Conservation (phyloP, 176 grass and related monocot genomes). For the Triticum urartu region DNA sequence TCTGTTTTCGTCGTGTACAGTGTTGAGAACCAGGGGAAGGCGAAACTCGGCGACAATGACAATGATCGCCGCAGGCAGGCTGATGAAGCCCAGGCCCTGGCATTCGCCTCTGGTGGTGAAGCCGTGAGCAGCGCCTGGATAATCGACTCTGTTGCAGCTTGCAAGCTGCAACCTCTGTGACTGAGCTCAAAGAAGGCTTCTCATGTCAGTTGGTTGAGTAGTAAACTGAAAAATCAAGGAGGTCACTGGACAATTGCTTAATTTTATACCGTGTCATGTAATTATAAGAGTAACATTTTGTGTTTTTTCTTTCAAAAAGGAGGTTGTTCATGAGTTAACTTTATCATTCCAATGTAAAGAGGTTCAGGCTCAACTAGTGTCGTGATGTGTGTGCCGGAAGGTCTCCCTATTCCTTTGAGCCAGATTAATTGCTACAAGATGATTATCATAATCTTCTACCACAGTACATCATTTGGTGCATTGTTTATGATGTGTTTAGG, state of each 20-base stretch:
- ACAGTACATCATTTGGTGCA: too few species aligned
- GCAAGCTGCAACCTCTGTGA: constrained; percentile 50
- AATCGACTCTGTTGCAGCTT: constrained; percentile 75
- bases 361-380: too few species aligned
- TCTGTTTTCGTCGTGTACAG: constrained; percentile 53
- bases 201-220: background rate
- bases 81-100: constrained; percentile 48
- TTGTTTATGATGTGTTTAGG: too few species aligned
- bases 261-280: too few species aligned
- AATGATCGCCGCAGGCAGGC: background rate
- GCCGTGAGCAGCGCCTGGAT: constrained; percentile 68
- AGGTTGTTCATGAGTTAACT: too few species aligned
- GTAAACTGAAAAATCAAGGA: background rate
- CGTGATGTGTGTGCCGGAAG: too few species aligned
- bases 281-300: too few species aligned
- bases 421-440: too few species aligned
- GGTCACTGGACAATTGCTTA: background rate
- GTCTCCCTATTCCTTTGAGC: too few species aligned
- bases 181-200: background rate
- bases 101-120: constrained; percentile 58
- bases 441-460: too few species aligned
- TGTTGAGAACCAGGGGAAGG: constrained; percentile 41
- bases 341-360: too few species aligned
- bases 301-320: too few species aligned
- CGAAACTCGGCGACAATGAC: background rate